Conservation (phyloP, 73 alveolate species). For the Paramecium bursaria region DNA sequence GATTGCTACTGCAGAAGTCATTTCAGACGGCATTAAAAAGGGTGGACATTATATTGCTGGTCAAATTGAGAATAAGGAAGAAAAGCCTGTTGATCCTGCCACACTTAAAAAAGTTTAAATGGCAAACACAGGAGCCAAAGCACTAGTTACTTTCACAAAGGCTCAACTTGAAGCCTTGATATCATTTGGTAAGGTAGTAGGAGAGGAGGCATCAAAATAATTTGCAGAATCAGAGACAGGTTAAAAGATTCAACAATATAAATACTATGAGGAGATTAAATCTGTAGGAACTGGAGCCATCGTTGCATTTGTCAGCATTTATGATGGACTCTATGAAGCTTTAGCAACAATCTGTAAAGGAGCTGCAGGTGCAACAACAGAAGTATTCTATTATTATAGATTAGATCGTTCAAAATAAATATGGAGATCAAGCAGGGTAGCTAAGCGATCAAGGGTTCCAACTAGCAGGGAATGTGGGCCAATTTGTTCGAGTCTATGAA, state of each 20-base stretch:
- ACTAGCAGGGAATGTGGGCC: constrained; percentile 26
- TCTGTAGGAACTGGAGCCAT: constrained; percentile 37
- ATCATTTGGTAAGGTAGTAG: constrained; percentile 32
- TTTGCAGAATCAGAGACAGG: constrained; percentile 50
- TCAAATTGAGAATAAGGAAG: constrained; percentile 14
- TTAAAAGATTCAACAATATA: constrained; percentile 19
- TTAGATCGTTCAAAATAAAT: constrained; percentile 35
- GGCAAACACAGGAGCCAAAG: constrained; percentile 44
- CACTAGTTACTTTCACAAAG: constrained; percentile 17
- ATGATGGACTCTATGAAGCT: constrained; percentile 58
- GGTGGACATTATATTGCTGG: constrained; percentile 51
- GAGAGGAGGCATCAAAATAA: constrained; percentile 31
- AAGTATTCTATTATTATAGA: background rate
- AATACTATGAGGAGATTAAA: constrained; percentile 48
- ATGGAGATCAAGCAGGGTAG: constrained; percentile 58
- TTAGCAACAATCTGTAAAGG: background rate
- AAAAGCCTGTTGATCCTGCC: background rate
- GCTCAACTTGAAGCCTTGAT: constrained; percentile 50
- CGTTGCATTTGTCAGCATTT: constrained; percentile 15
- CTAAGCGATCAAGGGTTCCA: constrained; percentile 41
- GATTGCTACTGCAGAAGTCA: constrained; percentile 37
- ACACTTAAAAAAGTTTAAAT: constrained; percentile 25
- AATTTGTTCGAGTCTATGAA: constrained; percentile 23
- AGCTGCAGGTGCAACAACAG: constrained; percentile 50
- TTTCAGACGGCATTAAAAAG: constrained; percentile 36